Evolutionary conservation across 1,139 yeast species (phyloP).

Genomic region (Groenewaldozyma sp.): DNA sequence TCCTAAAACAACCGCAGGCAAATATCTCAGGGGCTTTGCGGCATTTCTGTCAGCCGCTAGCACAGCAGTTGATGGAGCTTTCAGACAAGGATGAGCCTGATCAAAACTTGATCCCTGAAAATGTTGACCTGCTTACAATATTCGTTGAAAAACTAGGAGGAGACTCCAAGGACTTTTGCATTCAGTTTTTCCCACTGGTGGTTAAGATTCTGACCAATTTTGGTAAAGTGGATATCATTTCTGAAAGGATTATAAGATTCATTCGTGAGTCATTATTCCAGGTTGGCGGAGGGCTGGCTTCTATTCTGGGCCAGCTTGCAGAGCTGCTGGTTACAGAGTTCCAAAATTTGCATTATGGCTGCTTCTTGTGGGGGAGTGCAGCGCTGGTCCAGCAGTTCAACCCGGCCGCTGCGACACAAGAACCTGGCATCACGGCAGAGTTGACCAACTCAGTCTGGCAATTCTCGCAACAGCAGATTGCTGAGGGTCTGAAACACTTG

Average conservation of each 20-base stretch:
- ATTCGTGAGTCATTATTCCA: conserved; percentile 58
- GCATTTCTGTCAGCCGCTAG: conserved; percentile 62
- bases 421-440: conserved; percentile 17
- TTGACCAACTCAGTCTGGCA: conserved; percentile 40
- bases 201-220: conserved; percentile 41
- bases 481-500: conserved; percentile 34
- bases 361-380: conserved; percentile 89
- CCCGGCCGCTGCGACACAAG: conserved; percentile 41
- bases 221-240: conserved; percentile 47
- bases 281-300: conserved; percentile 54
- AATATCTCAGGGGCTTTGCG: conserved; percentile 39
- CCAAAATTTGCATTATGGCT: conserved; percentile 59
- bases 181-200: conserved; percentile 54
- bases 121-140: conserved; percentile 65
- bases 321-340: conserved; percentile 57
- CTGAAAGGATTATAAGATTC: conserved; percentile 68
- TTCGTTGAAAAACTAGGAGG: conserved; percentile 48
- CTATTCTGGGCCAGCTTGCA: conserved; percentile 57
- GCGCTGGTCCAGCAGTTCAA: conserved; percentile 70
- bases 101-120: conserved; percentile 54
- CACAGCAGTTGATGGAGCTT: conserved; percentile 36
- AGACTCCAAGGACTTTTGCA: conserved; percentile 33
- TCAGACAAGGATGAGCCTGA: conserved; percentile 17
- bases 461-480: conserved; percentile 40
- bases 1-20: conserved; percentile 45